Percentiles rank a stretch among this genome's conserved stretches.
Evolutionary conservation across 192 early-diverging fungal species (phyloP).

Genomic region (Entophlyctis luteolus): DNA sequence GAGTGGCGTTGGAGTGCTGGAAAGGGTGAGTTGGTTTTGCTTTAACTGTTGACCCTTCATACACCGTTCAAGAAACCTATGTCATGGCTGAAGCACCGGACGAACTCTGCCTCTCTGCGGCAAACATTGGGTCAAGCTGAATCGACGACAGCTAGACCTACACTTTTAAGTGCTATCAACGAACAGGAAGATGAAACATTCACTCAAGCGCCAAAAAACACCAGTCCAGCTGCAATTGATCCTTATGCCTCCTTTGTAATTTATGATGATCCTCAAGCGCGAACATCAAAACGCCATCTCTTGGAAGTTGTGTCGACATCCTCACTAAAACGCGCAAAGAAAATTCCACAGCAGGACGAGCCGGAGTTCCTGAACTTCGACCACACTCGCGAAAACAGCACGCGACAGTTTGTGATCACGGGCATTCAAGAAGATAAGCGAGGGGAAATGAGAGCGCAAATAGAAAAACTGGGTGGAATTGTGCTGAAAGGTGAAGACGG

Average conservation of each 20-base stretch:
- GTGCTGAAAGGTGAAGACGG: constrained; percentile 17
- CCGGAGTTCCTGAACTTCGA: neutral
- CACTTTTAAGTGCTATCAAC: neutral
- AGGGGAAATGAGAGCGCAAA: neutral
- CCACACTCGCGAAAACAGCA: neutral
- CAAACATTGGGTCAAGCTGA: neutral
- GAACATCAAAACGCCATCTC: constrained; percentile 26
- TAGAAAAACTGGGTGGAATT: constrained; percentile 34
- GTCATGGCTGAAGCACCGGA: neutral
- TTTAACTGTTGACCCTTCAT: neutral
- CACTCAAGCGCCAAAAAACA: constrained; percentile 12
- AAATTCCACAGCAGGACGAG: neutral
- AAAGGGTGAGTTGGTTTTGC: neutral
- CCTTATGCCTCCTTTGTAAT: constrained; percentile 23
- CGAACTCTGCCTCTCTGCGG: neutral
- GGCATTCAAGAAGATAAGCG: constrained; percentile 19
- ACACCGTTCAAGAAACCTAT: neutral
- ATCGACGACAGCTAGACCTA: neutral
- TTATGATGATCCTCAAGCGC: constrained; percentile 35
- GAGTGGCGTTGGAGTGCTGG: neutral
- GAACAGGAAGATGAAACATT: constrained; percentile 16
- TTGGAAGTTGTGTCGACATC: constrained; percentile 20
- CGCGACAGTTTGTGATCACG: constrained; percentile 30
- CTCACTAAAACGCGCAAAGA: constrained; percentile 7
- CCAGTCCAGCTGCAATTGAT: neutral